Conservation (phyloP, 306 rosid genomes). For the Hylodesmum podocarpum region DNA sequence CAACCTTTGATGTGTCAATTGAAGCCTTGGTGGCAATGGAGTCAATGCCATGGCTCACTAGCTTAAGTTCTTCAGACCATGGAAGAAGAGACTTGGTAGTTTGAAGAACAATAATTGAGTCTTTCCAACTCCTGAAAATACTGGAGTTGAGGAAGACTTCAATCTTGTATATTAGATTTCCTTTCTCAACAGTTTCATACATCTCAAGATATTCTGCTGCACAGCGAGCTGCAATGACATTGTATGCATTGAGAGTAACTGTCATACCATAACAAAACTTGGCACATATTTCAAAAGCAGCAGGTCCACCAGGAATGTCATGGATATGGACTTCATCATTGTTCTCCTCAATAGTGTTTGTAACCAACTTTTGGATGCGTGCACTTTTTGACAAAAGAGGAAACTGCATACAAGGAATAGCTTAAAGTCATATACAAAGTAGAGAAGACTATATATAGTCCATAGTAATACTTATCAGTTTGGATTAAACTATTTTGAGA, state of each 20-base stretch:
- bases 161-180: constrained; percentile 89
- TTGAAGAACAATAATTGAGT: constrained; percentile 90
- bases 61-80: constrained; percentile 88
- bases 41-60: constrained; percentile 80
- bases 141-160: constrained; percentile 94
- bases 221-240: constrained; percentile 86
- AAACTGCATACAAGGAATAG: constrained; percentile 56
- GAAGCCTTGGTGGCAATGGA: constrained; percentile 91
- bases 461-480: background rate
- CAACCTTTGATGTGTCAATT: constrained; percentile 82
- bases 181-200: constrained; percentile 88
- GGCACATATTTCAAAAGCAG: constrained; percentile 91
- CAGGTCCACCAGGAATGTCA: constrained; percentile 94
- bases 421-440: constrained; percentile 14
- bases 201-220: constrained; percentile 95
- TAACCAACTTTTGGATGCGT: constrained; percentile 69
- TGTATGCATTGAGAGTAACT: constrained; percentile 91
- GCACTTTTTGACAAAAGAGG: constrained; percentile 92
- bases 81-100: constrained; percentile 81
- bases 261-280: constrained; percentile 94
- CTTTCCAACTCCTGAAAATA: constrained; percentile 94
- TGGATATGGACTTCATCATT: constrained; percentile 63
- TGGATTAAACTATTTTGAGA: background rate
- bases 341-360: constrained; percentile 54
- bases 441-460: background rate